Evolutionary conservation across 257 asterid species (phyloP).

Genomic region (Solanum bukasovii): DNA sequence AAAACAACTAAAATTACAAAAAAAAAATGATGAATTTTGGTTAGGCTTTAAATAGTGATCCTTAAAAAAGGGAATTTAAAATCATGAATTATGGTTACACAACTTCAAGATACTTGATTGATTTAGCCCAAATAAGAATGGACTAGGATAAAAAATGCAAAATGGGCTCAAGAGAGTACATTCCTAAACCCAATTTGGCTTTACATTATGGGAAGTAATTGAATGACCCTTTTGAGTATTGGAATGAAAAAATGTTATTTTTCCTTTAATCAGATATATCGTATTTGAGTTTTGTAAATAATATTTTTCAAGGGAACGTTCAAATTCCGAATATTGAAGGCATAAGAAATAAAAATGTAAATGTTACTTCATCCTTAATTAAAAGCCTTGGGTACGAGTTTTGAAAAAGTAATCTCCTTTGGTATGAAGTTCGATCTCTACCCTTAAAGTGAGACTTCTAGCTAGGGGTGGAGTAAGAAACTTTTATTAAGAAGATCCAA

Average conservation of each 20-base stretch:
- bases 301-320: background rate
- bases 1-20: background rate
- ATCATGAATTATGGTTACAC: background rate
- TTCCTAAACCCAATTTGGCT: no score
- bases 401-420: background rate
- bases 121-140: background rate
- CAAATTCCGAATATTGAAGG: background rate
- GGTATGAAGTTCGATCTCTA: background rate
- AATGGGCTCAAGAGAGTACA: background rate
- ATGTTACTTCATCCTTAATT: no score
- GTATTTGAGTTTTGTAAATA: background rate
- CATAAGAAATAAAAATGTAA: no score
- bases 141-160: background rate
- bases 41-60: background rate
- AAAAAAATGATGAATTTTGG: no score
- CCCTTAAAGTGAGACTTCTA: background rate
- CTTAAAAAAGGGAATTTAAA: background rate
- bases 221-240: background rate
- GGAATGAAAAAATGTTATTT: background rate
- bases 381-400: background rate
- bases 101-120: background rate
- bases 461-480: background rate
- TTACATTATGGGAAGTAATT: no score
- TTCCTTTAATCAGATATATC: no score
- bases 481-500: background rate